These are phyloP conservation scores for Lentinula boryana DNA, from an alignment of 768 basidiomycete species.

Conservation along the genomic window DNA sequence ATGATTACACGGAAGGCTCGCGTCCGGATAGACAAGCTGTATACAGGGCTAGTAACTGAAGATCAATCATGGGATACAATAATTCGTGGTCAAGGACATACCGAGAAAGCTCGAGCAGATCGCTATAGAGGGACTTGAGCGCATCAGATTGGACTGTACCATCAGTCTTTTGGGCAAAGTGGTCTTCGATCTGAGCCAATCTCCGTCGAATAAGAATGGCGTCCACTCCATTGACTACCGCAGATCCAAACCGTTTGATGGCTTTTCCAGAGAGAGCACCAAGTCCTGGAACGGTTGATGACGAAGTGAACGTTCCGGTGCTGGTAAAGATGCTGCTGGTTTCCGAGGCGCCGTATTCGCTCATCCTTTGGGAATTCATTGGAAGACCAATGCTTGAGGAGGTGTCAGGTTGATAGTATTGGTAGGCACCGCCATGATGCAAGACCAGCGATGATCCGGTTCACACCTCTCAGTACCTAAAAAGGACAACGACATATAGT, in stretches of 20 bases:
- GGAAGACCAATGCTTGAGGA: no score
- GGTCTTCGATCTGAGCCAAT: background rate
- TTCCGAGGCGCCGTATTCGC: background rate
- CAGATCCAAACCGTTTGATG: background rate
- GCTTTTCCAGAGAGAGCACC: background rate
- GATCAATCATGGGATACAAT: background rate
- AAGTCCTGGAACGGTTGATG: background rate
- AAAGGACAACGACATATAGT: no score
- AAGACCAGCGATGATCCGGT: no score
- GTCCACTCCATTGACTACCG: background rate
- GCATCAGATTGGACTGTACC: background rate
- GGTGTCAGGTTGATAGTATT: no score
- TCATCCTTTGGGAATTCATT: no score
- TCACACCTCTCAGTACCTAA: no score
- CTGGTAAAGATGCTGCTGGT: background rate
- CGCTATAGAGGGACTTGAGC: background rate
- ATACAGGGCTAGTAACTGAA: background rate
- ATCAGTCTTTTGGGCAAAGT: background rate
- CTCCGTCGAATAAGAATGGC: background rate
- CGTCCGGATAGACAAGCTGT: background rate
- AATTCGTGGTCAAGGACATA: background rate
- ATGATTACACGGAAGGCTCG: conserved; percentile 2
- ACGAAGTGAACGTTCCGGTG: background rate
- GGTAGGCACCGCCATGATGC: no score
- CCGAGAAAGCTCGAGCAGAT: background rate